phyloP scores from a whole-genome alignment of 768 basidiomycete species.

The Cyathus striatus region DNA sequence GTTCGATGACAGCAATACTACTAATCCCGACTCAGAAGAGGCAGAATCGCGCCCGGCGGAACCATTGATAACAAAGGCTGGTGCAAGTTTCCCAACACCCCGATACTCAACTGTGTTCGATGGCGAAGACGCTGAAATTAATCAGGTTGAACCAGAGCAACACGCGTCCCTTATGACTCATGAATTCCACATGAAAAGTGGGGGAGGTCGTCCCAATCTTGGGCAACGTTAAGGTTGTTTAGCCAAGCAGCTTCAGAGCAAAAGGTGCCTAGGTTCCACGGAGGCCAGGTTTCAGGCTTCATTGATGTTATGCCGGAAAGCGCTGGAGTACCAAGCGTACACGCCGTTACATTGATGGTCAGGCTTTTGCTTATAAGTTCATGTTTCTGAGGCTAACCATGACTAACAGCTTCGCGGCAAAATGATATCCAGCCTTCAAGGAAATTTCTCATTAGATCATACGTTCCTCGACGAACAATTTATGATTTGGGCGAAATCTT shows the following conservation, averaged over 20 bases:
- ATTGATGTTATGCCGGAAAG: conserved; percentile 12
- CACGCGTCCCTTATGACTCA: conserved; percentile 3
- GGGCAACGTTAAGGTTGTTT: conserved; percentile 11
- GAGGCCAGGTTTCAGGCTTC: conserved; percentile 12
- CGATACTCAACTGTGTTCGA: too few species aligned
- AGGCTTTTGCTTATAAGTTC: neutral
- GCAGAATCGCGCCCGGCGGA: neutral
- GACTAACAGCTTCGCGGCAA: conserved; percentile 24
- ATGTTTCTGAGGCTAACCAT: neutral
- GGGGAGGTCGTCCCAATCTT: conserved; percentile 7
- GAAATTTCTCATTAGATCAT: conserved; percentile 14
- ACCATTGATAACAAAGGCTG: neutral
- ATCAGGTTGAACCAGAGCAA: neutral
- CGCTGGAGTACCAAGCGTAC: conserved; percentile 8
- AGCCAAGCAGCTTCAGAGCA: conserved; percentile 4
- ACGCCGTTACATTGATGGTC: conserved; percentile 6
- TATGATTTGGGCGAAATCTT: conserved; percentile 25
- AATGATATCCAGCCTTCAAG: conserved; percentile 19
- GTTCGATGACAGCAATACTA: neutral
- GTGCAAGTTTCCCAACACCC: neutral
- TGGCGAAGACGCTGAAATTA: neutral
- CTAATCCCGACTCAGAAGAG: too few species aligned
- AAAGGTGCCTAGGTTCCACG: conserved; percentile 11
- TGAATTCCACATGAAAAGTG: conserved; percentile 4
- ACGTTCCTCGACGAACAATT: conserved; percentile 23